Percentiles rank a stretch among this genome's conserved stretches.
These are phyloP conservation scores for Stylosanthes scabra DNA, from an alignment of 331 rosid genomes.

Conservation along the genomic window DNA sequence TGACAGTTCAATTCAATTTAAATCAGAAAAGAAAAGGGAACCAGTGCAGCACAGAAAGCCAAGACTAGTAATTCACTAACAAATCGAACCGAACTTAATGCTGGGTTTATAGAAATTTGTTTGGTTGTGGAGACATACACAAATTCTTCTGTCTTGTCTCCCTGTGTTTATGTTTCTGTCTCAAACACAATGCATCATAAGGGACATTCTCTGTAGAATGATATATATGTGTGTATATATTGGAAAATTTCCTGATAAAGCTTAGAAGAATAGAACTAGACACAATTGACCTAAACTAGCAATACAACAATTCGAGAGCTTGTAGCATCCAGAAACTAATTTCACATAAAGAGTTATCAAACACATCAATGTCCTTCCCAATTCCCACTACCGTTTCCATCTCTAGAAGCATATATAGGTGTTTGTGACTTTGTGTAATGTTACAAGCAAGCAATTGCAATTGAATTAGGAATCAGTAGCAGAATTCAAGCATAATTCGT, in stretches of 20 bases:
- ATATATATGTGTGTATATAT: no score
- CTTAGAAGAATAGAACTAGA: not conserved
- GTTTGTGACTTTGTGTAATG: not conserved
- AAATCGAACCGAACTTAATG: no score
- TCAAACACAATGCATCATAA: not conserved
- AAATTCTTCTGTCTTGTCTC: no score
- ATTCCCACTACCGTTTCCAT: not conserved
- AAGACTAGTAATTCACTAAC: not conserved
- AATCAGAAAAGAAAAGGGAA: not conserved
- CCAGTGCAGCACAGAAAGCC: not conserved
- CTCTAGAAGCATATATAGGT: not conserved
- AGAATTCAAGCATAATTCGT: not conserved
- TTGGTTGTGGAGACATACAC: no score
- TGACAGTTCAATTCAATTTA: slow-evolving; percentile 8
- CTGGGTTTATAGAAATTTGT: no score
- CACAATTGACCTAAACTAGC: not conserved
- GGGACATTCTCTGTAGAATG: not conserved
- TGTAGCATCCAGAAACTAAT: not conserved
- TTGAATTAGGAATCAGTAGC: not conserved
- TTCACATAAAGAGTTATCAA: not conserved
- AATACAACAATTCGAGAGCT: not conserved
- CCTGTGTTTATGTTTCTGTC: no score
- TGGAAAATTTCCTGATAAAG: not conserved
- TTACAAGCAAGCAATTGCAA: not conserved
- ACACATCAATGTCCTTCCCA: not conserved